A percentile compares a stretch with the other conserved stretches of the same genome.
Evolutionary conservation across 345 rosid species (phyloP).

Genomic region (Viola odorata): DNA sequence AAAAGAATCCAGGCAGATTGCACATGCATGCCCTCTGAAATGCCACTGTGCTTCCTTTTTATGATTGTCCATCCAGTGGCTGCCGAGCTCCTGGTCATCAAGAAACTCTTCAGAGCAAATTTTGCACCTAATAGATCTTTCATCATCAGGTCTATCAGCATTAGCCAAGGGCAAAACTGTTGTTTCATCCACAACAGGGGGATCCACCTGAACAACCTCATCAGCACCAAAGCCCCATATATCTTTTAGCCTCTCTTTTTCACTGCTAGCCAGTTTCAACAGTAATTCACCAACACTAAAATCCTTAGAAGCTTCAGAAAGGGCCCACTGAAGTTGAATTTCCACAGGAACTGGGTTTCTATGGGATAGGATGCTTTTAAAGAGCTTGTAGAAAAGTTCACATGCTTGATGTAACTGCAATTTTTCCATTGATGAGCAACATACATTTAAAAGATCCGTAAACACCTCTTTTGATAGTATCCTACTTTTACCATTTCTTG

Average conservation of each 20-base stretch:
- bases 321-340: slow-evolving; percentile 90
- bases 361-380: slow-evolving; percentile 78
- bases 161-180: slow-evolving; percentile 36
- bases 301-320: slow-evolving; percentile 81
- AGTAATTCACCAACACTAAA: slow-evolving; percentile 56
- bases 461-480: slow-evolving; percentile 92
- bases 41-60: slow-evolving; percentile 77
- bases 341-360: slow-evolving; percentile 94
- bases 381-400: slow-evolving; percentile 90
- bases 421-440: slow-evolving; percentile 58
- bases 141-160: slow-evolving; percentile 35
- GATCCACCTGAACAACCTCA: slow-evolving; percentile 31
- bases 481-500: slow-evolving; percentile 96
- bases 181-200: slow-evolving; percentile 38
- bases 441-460: slow-evolving; percentile 57
- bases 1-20: slow-evolving; percentile 93
- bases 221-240: slow-evolving; percentile 65
- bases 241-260: slow-evolving; percentile 64
- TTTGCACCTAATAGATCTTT: slow-evolving; percentile 49
- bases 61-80: slow-evolving; percentile 68
- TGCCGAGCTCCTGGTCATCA: slow-evolving; percentile 48
- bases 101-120: slow-evolving; percentile 49
- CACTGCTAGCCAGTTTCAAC: slow-evolving; percentile 62
- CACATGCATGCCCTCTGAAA: slow-evolving; percentile 85
- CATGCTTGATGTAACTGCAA: slow-evolving; percentile 84